A percentile compares a stretch with the other conserved stretches of the same genome.
Evolutionary conservation across 768 basidiomycete genomes (phyloP).

Genomic region (Suillus fuscotomentosus): DNA sequence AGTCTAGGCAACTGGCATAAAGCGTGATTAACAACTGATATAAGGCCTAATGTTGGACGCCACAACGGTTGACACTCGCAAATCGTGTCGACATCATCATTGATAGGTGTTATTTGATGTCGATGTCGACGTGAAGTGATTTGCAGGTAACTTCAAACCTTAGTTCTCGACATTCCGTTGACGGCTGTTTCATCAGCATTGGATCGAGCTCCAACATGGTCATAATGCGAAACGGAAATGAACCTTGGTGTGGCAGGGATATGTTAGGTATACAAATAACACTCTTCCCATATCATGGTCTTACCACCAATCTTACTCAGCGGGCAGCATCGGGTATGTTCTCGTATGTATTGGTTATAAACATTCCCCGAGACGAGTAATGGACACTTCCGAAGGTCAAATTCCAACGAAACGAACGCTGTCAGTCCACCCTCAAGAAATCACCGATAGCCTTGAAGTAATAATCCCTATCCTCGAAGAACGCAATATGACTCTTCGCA

Average conservation of each 20-base stretch:
- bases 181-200: no score
- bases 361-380: neutral
- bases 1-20: neutral
- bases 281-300: neutral
- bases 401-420: neutral
- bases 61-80: neutral
- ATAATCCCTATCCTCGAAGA: constrained; percentile 20
- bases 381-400: neutral
- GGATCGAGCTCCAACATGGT: neutral
- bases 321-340: neutral
- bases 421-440: constrained; percentile 11
- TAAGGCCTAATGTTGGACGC: neutral
- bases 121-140: neutral
- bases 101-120: neutral
- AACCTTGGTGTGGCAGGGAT: neutral
- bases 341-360: neutral
- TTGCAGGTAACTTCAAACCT: neutral
- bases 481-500: constrained; percentile 25
- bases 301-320: neutral
- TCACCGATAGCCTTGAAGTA: constrained; percentile 17
- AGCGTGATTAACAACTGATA: neutral
- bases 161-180: no score
- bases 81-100: neutral
- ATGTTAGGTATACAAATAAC: neutral
- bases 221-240: neutral